These are phyloP conservation scores for Lobosporangium transversale DNA, from an alignment of 192 early-diverging fungal species.

Conservation along the genomic window DNA sequence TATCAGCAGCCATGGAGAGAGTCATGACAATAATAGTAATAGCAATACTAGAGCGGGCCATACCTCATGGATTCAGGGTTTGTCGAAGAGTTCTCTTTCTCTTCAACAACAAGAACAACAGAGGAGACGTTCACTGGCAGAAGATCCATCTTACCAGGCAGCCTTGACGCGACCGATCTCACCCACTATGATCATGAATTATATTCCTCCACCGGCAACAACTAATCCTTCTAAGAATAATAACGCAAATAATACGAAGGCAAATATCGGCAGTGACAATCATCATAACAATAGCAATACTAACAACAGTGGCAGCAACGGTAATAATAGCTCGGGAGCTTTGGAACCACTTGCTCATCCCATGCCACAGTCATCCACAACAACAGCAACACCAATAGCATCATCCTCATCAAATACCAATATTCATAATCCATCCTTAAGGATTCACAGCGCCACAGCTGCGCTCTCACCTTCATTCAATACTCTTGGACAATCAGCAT, in stretches of 20 bases:
- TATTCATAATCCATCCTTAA: too few species aligned
- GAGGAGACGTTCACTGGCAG: not conserved
- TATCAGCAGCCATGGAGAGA: not conserved
- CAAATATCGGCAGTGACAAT: not conserved
- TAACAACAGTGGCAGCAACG: not conserved
- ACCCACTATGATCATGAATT: conserved; percentile 40
- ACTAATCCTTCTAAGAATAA: not conserved
- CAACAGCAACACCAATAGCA: conserved; percentile 4
- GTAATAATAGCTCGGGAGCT: not conserved
- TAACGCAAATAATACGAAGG: not conserved
- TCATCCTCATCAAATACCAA: conserved; percentile 9
- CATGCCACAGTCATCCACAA: not conserved
- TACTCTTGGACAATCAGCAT: conserved; percentile 9
- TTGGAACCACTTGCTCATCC: not conserved
- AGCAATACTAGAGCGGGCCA: not conserved
- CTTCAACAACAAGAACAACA: conserved; percentile 12
- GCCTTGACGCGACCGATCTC: conserved; percentile 48
- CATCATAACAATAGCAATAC: not conserved
- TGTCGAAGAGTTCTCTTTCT: too few species aligned
- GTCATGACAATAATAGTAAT: not conserved
- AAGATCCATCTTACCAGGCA: conserved; percentile 26
- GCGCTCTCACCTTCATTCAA: conserved; percentile 38
- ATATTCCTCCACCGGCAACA: conserved; percentile 29
- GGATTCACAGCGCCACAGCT: conserved; percentile 29
- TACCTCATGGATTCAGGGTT: not conserved